These are phyloP conservation scores for Aspergillus candidus DNA, from an alignment of 2,329 filamentous ascomycete species.

Conservation along the genomic window DNA sequence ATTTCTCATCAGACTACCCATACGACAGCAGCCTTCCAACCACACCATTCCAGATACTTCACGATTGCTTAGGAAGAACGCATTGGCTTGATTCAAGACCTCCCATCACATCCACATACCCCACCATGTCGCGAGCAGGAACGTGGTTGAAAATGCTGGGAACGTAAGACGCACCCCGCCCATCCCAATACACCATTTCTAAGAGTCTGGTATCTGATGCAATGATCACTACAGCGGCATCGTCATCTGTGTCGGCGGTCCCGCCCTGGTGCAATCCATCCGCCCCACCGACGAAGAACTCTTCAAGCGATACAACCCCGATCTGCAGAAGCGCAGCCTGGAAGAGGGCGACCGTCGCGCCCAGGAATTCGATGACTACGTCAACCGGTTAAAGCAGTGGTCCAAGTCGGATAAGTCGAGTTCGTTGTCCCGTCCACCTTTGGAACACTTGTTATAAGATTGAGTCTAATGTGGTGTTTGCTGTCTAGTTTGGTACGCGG, in stretches of 20 bases:
- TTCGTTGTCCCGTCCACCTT: conserved; percentile 37
- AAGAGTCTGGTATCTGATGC: neutral
- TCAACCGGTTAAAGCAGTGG: conserved; percentile 75
- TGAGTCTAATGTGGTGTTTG: conserved; percentile 4
- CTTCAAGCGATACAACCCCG: conserved; percentile 84
- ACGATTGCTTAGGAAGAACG: too few relatives aligned
- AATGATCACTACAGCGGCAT: conserved; percentile 53
- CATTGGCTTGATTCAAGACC: conserved; percentile 5
- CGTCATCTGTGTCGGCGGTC: conserved; percentile 72
- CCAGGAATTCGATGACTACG: conserved; percentile 85
- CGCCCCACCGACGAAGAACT: conserved; percentile 84
- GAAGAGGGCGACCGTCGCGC: conserved; percentile 69
- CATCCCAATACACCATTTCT: conserved; percentile 1
- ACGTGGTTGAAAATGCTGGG: conserved; percentile 63
- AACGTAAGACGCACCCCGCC: conserved; percentile 49
- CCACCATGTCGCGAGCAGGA: conserved; percentile 40
- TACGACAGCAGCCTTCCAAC: conserved; percentile 2
- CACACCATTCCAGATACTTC: neutral
- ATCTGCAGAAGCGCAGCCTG: conserved; percentile 82
- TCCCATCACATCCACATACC: neutral
- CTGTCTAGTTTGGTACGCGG: conserved; percentile 36
- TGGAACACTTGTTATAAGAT: neutral
- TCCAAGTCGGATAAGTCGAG: conserved; percentile 88
- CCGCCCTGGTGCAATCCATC: conserved; percentile 68
- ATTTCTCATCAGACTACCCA: too few relatives aligned